These are phyloP conservation scores for Claviceps paspali DNA, from an alignment of 2,329 filamentous ascomycete genomes.

Conservation along the genomic window DNA sequence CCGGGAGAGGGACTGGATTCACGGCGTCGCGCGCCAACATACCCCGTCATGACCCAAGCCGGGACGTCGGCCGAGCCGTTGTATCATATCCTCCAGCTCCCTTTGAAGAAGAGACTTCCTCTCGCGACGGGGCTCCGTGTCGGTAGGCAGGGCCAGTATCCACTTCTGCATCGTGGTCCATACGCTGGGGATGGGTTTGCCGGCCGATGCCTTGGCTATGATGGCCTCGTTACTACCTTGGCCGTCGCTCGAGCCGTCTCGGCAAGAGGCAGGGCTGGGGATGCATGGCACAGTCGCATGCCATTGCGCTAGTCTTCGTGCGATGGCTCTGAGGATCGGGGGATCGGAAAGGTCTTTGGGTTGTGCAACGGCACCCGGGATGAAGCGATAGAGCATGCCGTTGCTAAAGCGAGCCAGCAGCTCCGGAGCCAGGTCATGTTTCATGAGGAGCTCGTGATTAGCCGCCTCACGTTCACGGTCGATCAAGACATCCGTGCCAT, in stretches of 20 bases:
- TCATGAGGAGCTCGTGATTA: slow-evolving; percentile 76
- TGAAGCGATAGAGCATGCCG: slow-evolving; percentile 86
- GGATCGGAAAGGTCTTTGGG: slow-evolving; percentile 66
- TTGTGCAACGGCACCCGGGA: slow-evolving; percentile 64
- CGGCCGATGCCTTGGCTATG: slow-evolving; percentile 40
- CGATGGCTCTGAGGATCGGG: slow-evolving; percentile 68
- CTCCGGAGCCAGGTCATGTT: slow-evolving; percentile 66
- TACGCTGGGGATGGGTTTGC: slow-evolving; percentile 65
- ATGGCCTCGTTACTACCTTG: slow-evolving; percentile 21
- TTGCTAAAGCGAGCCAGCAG: slow-evolving; percentile 89
- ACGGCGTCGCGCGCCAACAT: no score
- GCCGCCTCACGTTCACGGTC: slow-evolving; percentile 74
- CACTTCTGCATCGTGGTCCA: slow-evolving; percentile 97
- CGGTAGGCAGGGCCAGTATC: slow-evolving; percentile 69
- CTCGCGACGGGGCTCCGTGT: slow-evolving; percentile 51
- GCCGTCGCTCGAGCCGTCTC: slow-evolving; percentile 23
- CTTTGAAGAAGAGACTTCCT: slow-evolving; percentile 54
- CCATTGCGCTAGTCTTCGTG: slow-evolving; percentile 78
- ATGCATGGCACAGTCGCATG: slow-evolving; percentile 59
- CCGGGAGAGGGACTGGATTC: no score
- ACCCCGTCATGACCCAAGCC: slow-evolving; percentile 64
- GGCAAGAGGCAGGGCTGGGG: slow-evolving; percentile 14
- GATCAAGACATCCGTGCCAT: slow-evolving; percentile 88
- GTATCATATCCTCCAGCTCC: slow-evolving; percentile 57
- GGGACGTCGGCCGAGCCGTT: slow-evolving; percentile 57